phyloP scores from a whole-genome alignment of 345 rosid genomes.

The Eucalyptus shirleyi region DNA sequence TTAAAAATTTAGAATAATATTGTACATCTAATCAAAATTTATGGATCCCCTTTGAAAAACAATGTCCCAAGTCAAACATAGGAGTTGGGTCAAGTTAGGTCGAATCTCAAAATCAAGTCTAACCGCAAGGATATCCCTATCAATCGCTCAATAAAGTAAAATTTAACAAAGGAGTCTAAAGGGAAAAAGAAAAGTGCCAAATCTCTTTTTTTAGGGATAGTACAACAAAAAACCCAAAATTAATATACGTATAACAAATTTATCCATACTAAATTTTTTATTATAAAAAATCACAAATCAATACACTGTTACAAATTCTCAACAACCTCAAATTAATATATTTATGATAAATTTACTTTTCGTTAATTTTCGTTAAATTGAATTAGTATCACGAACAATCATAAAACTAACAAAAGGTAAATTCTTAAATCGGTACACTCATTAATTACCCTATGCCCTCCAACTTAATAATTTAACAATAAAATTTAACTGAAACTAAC shows the following conservation, averaged over 20 bases:
- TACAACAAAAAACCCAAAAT: no score
- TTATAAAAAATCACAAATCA: no score
- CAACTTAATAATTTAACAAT: no score
- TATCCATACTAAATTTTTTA: no score
- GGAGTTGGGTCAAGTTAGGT: neutral
- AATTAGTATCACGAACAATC: no score
- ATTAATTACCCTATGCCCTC: no score
- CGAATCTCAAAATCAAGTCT: fast-evolving
- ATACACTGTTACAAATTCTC: no score
- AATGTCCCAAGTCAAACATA: neutral
- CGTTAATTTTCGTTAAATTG: no score
- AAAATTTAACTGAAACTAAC: fast-evolving
- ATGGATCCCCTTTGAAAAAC: neutral
- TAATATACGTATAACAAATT: no score
- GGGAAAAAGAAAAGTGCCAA: neutral
- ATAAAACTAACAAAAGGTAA: no score
- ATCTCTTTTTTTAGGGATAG: neutral
- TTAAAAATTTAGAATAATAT: neutral
- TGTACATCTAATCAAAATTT: neutral
- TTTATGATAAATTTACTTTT: no score
- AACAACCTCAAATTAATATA: fast-evolving
- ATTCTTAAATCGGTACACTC: no score
- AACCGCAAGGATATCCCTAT: neutral
- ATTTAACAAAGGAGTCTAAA: neutral
- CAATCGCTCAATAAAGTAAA: neutral